phyloP scores from a whole-genome alignment of 1,284 basidiomycete species.

The Heterobasidion occidentale region DNA sequence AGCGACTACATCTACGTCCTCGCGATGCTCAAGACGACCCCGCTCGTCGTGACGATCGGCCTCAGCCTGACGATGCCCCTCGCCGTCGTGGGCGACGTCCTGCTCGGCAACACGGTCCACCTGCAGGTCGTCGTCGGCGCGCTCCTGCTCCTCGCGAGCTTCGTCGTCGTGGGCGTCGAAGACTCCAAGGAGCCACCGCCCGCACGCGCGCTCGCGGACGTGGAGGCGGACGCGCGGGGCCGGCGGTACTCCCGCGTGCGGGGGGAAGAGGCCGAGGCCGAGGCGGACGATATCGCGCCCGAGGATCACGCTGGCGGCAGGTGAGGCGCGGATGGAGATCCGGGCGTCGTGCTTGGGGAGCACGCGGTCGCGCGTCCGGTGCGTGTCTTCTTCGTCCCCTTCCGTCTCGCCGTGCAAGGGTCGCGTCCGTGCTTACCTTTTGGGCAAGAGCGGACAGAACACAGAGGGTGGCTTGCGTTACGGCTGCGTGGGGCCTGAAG shows the following conservation, averaged over 20 bases:
- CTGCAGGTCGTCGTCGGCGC: conserved; percentile 60
- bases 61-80: conserved; percentile 93
- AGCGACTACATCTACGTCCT: conserved; percentile 85
- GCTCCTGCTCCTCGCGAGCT: conserved; percentile 56
- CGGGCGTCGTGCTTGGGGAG: neutral
- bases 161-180: conserved; percentile 59
- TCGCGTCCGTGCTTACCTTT: too few species aligned
- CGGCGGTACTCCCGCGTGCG: neutral
- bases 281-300: neutral
- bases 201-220: too few species aligned
- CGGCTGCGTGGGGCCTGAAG: too few species aligned
- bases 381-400: too few species aligned
- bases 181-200: conserved; percentile 19
- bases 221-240: neutral
- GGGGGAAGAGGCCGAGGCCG: neutral
- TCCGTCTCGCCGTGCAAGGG: too few species aligned
- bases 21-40: conserved; percentile 97
- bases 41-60: conserved; percentile 88
- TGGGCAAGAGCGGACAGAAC: too few species aligned
- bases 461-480: too few species aligned
- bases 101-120: conserved; percentile 50
- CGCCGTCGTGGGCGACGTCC: conserved; percentile 75
- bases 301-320: neutral
- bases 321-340: neutral
- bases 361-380: too few species aligned